Evolutionary conservation across 2,329 filamentous ascomycete genomes (phyloP).

Genomic region (Huntiella bhutanensis): DNA sequence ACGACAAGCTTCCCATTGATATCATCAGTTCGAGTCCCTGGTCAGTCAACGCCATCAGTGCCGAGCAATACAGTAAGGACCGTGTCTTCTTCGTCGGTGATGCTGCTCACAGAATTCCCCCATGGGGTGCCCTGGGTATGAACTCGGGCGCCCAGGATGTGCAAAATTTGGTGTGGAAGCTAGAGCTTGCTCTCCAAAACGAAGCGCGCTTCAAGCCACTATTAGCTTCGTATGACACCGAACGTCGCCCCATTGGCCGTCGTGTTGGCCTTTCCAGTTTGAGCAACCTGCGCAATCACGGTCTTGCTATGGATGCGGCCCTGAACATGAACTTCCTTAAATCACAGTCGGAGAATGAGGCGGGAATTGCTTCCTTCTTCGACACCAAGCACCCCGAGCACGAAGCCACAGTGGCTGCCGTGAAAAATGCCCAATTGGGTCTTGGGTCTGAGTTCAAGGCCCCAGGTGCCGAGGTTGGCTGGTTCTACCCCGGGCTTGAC

Average conservation of each 20-base stretch:
- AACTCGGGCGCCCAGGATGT: conserved; percentile 14
- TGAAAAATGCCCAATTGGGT: not conserved
- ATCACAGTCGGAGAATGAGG: not conserved
- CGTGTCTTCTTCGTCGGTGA: conserved; percentile 20
- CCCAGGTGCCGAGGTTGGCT: conserved; percentile 4
- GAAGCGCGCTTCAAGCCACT: not conserved
- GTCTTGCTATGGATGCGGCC: conserved; percentile 2
- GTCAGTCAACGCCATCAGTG: conserved; percentile 7
- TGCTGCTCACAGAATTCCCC: conserved; percentile 18
- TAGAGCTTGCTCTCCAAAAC: conserved; percentile 2
- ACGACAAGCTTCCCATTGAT: not conserved
- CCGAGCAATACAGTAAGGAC: conserved; percentile 11
- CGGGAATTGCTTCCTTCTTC: conserved; percentile 4
- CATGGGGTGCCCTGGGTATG: conserved; percentile 18
- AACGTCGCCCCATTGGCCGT: conserved; percentile 4
- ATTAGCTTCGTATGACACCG: conserved; percentile 1
- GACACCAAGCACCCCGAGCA: not conserved
- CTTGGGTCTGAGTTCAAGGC: conserved; percentile 5
- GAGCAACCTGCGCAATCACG: conserved; percentile 5
- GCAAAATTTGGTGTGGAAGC: conserved; percentile 5
- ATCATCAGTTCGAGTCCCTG: conserved; percentile 5
- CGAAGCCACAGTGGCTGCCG: not conserved
- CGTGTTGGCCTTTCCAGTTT: conserved; percentile 1
- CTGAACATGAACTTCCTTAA: conserved; percentile 4
- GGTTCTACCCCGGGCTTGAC: conserved; percentile 4